Percentiles rank a stretch among this genome's conserved stretches.
Conservation (phyloP, 495 filamentous ascomycete genomes). For the Penicillium samsonianum region DNA sequence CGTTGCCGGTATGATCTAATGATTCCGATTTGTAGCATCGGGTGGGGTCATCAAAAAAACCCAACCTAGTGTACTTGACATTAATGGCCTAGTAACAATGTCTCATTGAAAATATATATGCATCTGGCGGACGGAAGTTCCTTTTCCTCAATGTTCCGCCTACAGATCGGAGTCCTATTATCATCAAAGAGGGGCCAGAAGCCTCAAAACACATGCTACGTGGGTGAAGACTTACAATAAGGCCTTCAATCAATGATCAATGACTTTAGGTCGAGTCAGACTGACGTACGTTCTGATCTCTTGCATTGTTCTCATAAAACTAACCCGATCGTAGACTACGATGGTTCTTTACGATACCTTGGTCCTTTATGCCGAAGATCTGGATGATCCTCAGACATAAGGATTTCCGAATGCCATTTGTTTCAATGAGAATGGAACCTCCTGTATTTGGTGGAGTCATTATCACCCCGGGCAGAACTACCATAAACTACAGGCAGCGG, state of each 20-base stretch:
- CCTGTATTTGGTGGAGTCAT: slow-evolving; percentile 45
- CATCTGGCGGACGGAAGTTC: slow-evolving; percentile 69
- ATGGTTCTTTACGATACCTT: slow-evolving; percentile 39
- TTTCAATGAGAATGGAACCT: slow-evolving; percentile 34
- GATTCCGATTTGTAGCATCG: slow-evolving; percentile 43
- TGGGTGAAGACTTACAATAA: slow-evolving; percentile 37
- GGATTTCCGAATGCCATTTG: slow-evolving; percentile 38
- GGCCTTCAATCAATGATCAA: slow-evolving; percentile 31
- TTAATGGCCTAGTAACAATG: slow-evolving; percentile 62
- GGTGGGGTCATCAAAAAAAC: slow-evolving; percentile 59
- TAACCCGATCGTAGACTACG: slow-evolving; percentile 19
- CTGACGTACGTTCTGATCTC: slow-evolving; percentile 25
- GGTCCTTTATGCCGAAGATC: slow-evolving; percentile 50
- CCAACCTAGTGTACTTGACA: slow-evolving; percentile 39
- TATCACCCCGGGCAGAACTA: slow-evolving; percentile 42
- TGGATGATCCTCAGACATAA: slow-evolving; percentile 53
- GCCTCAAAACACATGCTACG: slow-evolving; percentile 26
- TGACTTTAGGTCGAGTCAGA: slow-evolving; percentile 21
- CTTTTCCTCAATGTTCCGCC: slow-evolving; percentile 74
- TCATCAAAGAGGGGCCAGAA: slow-evolving; percentile 33
- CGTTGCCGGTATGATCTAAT: not conserved
- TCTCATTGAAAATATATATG: slow-evolving; percentile 59
- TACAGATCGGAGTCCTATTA: slow-evolving; percentile 62
- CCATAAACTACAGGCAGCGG: slow-evolving; percentile 38
- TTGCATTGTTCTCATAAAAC: not conserved